Percentiles rank a stretch among this genome's conserved stretches.
phyloP scores from a whole-genome alignment of 2,329 filamentous ascomycete genomes.

The Neodidymelliopsis sp. region DNA sequence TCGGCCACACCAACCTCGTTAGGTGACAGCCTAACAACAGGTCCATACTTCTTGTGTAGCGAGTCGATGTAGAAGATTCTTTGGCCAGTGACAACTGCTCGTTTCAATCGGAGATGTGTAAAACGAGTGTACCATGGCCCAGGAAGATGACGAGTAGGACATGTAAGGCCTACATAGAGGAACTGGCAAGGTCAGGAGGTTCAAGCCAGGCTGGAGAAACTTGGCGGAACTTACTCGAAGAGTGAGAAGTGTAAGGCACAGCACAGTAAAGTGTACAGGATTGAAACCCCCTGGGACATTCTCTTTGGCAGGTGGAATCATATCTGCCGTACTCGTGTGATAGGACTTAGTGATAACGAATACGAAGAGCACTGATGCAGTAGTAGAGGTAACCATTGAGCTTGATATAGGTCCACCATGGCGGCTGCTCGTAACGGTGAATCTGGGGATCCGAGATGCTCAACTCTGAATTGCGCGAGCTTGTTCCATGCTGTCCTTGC shows the following conservation, averaged over 20 bases:
- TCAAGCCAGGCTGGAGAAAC: neutral
- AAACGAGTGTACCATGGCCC: slow-evolving; percentile 45
- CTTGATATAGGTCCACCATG: slow-evolving; percentile 12
- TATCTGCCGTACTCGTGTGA: slow-evolving; percentile 1
- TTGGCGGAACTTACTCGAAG: slow-evolving; percentile 3
- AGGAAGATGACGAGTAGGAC: slow-evolving; percentile 36
- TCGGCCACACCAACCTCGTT: slow-evolving; percentile 42
- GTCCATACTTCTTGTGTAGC: slow-evolving; percentile 46
- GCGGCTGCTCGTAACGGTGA: slow-evolving; percentile 6
- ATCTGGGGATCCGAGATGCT: slow-evolving; percentile 14
- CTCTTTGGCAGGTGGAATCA: slow-evolving; percentile 6
- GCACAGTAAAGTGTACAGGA: slow-evolving; percentile 16
- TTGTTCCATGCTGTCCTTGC: neutral
- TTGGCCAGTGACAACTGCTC: slow-evolving; percentile 47
- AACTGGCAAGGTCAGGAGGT: slow-evolving; percentile 22
- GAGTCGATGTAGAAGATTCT: slow-evolving; percentile 51
- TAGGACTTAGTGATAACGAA: neutral
- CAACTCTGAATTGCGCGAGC: neutral
- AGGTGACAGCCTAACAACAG: slow-evolving; percentile 42
- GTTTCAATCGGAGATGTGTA: slow-evolving; percentile 47
- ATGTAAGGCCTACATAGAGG: slow-evolving; percentile 33
- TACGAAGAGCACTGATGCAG: slow-evolving; percentile 1
- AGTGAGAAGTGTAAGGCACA: slow-evolving; percentile 11
- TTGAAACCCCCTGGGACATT: slow-evolving; percentile 6
- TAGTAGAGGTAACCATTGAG: neutral